Percentiles rank a stretch among this genome's conserved stretches.
Conservation (phyloP, 257 asterid species). For the Gentiana straminea region DNA sequence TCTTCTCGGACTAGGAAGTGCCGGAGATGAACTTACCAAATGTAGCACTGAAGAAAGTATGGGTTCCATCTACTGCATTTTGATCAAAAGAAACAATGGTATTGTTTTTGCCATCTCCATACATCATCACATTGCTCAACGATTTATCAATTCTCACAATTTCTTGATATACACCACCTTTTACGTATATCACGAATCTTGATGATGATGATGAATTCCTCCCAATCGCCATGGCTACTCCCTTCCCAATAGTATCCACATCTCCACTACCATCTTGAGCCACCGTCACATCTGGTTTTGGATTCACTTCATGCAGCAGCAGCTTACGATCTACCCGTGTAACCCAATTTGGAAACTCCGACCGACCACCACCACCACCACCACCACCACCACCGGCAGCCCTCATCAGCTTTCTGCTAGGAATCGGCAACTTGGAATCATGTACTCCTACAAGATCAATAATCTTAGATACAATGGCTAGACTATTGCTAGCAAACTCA, state of each 20-base stretch:
- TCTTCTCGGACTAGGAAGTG: too few relatives aligned
- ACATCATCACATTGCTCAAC: constrained; percentile 59
- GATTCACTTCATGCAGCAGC: constrained; percentile 21
- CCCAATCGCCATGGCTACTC: constrained; percentile 47
- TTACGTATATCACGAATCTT: constrained; percentile 46
- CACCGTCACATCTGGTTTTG: constrained; percentile 51
- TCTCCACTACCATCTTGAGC: constrained; percentile 56
- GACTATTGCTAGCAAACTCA: constrained; percentile 53
- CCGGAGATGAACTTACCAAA: constrained; percentile 35
- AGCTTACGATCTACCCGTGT: constrained; percentile 43
- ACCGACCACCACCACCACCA: background rate
- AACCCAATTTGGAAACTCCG: constrained; percentile 48
- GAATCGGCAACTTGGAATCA: constrained; percentile 28
- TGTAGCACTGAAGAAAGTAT: constrained; percentile 62
- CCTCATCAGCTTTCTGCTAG: constrained; percentile 31
- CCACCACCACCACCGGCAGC: background rate
- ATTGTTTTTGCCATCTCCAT: constrained; percentile 55
- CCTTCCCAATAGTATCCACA: constrained; percentile 31
- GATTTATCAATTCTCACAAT: constrained; percentile 50
- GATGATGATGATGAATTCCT: constrained; percentile 25
- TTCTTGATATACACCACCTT: constrained; percentile 47
- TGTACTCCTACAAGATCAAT: constrained; percentile 22
- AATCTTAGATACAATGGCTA: constrained; percentile 55
- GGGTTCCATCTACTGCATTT: constrained; percentile 42
- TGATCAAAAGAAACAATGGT: constrained; percentile 41